Evolutionary conservation across 345 rosid genomes (phyloP).

Genomic region (Euphorbia lathyris): DNA sequence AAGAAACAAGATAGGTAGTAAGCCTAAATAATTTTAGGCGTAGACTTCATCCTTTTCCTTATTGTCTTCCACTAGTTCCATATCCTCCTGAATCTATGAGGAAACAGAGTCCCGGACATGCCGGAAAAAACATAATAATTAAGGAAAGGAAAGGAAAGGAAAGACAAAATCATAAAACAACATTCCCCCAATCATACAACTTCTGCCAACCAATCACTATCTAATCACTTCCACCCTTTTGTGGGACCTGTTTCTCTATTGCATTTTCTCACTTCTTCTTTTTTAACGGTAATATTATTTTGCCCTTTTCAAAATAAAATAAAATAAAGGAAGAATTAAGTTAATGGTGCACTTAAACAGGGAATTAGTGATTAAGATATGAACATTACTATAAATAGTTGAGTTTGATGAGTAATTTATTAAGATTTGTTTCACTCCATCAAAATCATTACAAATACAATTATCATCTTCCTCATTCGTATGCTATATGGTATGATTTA

Average conservation of each 20-base stretch:
- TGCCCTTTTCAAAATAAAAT: not conserved
- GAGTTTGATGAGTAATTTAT: too few species aligned
- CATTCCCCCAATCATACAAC: conserved; percentile 19
- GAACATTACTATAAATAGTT: too few species aligned
- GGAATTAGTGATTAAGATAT: too few species aligned
- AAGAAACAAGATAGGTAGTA: too few species aligned
- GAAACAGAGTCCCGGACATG: conserved; percentile 18
- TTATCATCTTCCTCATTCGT: too few species aligned
- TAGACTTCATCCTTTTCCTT: not conserved
- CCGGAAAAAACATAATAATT: conserved; percentile 6
- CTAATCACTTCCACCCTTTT: conserved; percentile 9
- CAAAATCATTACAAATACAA: too few species aligned
- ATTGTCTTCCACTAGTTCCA: conserved; percentile 29
- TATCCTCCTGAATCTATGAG: conserved; percentile 14
- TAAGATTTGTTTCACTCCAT: too few species aligned
- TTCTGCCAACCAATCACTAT: conserved; percentile 4
- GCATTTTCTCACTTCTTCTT: not conserved
- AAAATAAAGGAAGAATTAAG: not conserved
- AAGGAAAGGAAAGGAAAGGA: not conserved
- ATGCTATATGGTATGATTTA: too few species aligned
- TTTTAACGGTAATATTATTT: not conserved
- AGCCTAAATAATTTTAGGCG: too few species aligned
- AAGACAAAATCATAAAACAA: not conserved
- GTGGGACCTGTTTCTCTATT: conserved; percentile 9
- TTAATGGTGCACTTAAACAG: not conserved